Base-by-base conservation (phyloP, 2,329 filamentous ascomycete genomes). In the Penicillium italicum region DNA sequence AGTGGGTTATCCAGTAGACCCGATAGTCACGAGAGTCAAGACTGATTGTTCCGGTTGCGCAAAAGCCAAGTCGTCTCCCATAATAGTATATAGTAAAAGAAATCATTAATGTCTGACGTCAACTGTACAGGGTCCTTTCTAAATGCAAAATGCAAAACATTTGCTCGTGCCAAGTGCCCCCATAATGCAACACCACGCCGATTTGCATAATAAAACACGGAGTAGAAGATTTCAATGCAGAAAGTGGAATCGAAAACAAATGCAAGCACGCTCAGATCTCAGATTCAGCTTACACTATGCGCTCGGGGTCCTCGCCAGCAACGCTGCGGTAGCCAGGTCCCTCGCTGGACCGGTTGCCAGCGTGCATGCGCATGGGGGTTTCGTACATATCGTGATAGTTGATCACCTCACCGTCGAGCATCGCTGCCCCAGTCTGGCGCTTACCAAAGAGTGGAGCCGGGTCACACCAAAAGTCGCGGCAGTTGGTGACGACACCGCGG, bases 391-490 rank as follows among this genome's bases (percentile, higher is more conserved):
- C 84, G 20, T 89, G 89, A 73, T 97, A 99, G 75, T 97, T 91
- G 44, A 99, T 84, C 37, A 82, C 77, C 66, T 89, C 82, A 2
- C 94, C 93, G 14, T 86, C 90, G 8, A 99, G 76, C 71, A 91
- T 77, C 0, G 89, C 91, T 41, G 81, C 80, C 12, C 92, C 92
- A 48, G 84, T 87, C 66, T 90, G 85, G 55, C 88, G 82, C 65
- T 81, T 84, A 11, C 88, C 85, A 70, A 96, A 93, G 18, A 96
- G 73, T 0, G 93, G 89, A 2, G 89, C 87, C 1, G 90, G 85
- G 70, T 97, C 94, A 67, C 89, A 93, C 91, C 92, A 97, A 72
- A 99, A 99, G 74, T 99, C 95, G 62, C 85, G 88, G 75, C 94
- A 99, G 70, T 99, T 99, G 56, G 86, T 83, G n/a, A 95, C 65